Evolutionary conservation across 2,329 filamentous ascomycete genomes (phyloP), one percentile per base, ranked within the genome.

Genomic region (Ceratocystis albifundus): DNA sequence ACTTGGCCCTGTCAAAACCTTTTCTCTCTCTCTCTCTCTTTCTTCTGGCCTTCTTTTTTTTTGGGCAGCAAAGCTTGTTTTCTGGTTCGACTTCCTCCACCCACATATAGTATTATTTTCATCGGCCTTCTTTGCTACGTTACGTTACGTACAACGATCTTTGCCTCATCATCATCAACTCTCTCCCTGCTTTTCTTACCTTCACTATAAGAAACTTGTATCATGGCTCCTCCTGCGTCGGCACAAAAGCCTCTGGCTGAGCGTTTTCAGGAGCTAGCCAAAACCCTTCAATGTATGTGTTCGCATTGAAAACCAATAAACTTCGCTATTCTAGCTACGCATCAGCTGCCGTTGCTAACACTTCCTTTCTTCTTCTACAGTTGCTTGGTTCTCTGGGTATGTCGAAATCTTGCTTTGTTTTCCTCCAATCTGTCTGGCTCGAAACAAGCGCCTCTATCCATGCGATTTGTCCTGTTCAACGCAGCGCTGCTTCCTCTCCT

Each of bases 261-360:
- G 79, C 84, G 91, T 74, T 79, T 96, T 68, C 77, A 90, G 72
- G 81, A 84, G 71, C 82, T 97, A 71, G 91, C 88, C 71, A 86
- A 96, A 77, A 97, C 92, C 59, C 81, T 97, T 71, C 94, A 97
- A 80, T 99, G 93, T 88, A 85, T 76, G 79, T 85, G 75, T 75
- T 61, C 45, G 55, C 44, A 45, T 36, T 55, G 28, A 22, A 53
- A 30, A 3, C 17, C n/a, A 20, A 25, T 22, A 44, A 28, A 10
- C 22, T 3, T 8, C 50, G 32, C 32, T 76, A 70, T 66, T 61
- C 69, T 57, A 61, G 61, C 69, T 57, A 61, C 20, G 61, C 64
- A 30, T 53, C 59, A 64, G 45, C 59, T 70, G 45, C 66, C 61
- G 45, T 68, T 70, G 70, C 75, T 80, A 71, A 79, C 73, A 10